Evolutionary conservation across 768 basidiomycete species (phyloP), one percentile per base, ranked within the genome.

Genomic region (Lentinula lateritia): DNA sequence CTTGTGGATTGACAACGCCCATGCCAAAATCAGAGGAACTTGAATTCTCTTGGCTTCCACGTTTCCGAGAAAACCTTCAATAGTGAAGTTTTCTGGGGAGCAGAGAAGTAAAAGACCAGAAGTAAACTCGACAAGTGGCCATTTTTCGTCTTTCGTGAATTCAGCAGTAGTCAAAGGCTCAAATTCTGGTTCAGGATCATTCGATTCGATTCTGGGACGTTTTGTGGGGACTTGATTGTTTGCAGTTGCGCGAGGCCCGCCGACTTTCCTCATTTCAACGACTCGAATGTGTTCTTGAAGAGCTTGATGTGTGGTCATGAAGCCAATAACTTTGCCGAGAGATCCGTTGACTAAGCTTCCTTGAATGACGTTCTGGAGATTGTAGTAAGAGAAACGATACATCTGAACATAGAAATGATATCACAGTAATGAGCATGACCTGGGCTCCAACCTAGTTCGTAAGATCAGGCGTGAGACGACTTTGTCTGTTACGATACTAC

Each of bases 1-100:
- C 69, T 96, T 95, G 74, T 95, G 92, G 39, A 95, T 86, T 48
- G 87, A 89, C 70, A 95, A 77, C 0, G 93, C 92, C 90, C 92
- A 95, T 0, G 93, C 87, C 18, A 93, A 80, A 53, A 92, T 89
- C 5, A 95, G 71, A 0, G 90, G 89, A 1, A 92, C 66, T 85
- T 90, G 65, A 5, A 65, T 50, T 48, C 89, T 80, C 13, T 68
- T 73, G 5, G 88, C 89, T 68, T 90, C 88, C 64, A 80, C 71
- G 6, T 71, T 72, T 5, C 87, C 89, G 36, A 74, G 71, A 4
- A 81, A 83, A 65, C 86, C 88, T 52, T 85, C 77, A 9, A 89
- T 77, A 9, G 85, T 84, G 64, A 91, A 92, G 28, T 84, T 80
- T 6, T 74, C 69, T 15, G 88, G 88, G 7, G 78, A 70, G 42